Evolutionary conservation across 768 basidiomycete genomes (phyloP), one percentile per base, ranked within the genome.

Genomic region (Mycena kentingensis): DNA sequence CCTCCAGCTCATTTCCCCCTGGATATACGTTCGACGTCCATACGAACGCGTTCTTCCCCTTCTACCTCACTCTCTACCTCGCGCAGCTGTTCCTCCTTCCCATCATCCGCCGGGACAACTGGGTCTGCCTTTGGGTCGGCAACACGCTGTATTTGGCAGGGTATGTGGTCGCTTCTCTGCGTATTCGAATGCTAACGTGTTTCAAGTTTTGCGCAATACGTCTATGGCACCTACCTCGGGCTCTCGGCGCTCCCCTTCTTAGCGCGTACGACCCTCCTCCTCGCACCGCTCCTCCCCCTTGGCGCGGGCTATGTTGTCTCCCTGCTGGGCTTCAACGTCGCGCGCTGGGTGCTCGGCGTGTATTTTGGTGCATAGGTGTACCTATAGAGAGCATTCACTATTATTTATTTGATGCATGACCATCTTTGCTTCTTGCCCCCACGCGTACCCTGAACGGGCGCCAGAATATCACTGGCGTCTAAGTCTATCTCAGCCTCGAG

Each of bases 21-120:
- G 37, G 71, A 72, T 98, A 97, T 69, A 93, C 91, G 12, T 96
- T 98, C 63, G 96, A 98, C 68, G 89, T 98, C 15, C 94, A 97
- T 70, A 95, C 89, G 53, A 98, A 98, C 63, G 88, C 93, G 3
- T 98, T 98, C 77, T 96, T 98, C 71, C 94, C 94, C 18, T 75
- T 94, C 53, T 96, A 90, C 71, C 81, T 97, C 53, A 87, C 90
- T 10, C 81, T 97, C 48, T 97, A 97, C 67, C 75, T 93, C 52
- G 89, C 88, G 0, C 92, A 98, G 65, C 78, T 97, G 11, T 84
- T 95, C 57, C 78, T 98, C 11, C 80, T 91, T 2, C 88, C 92
- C 2, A 78, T 98, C 41, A 77, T 98, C 43, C 80, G 90, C 32
- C 83, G 82, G 63, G 84, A 85, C 61, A 91, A 89, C 60, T 98